Conservation (phyloP, 2,329 filamentous ascomycete genomes). For the Davidsoniella eucalypti region DNA sequence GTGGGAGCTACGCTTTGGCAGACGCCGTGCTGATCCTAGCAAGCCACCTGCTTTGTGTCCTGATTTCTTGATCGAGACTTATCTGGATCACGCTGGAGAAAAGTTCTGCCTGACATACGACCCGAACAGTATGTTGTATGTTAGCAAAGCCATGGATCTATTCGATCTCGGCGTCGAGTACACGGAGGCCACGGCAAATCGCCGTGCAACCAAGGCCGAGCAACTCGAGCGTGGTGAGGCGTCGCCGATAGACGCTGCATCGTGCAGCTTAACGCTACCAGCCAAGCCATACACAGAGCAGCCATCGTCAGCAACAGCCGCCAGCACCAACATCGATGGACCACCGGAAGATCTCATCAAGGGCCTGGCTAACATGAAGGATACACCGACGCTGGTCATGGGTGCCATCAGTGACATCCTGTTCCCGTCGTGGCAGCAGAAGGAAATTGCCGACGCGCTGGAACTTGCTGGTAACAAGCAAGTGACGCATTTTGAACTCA, state of each 20-base stretch:
- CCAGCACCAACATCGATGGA: conserved; percentile 19
- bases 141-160: conserved; percentile 97
- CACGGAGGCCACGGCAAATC: conserved; percentile 43
- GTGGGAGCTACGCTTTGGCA: conserved; percentile 90
- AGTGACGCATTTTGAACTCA: conserved; percentile 79
- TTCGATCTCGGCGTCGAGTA: conserved; percentile 73
- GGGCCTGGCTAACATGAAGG: conserved; percentile 53
- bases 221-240: conserved; percentile 39
- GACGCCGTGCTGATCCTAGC: conserved; percentile 67
- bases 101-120: conserved; percentile 97
- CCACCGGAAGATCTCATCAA: conserved; percentile 66
- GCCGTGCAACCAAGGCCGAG: conserved; percentile 43
- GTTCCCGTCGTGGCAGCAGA: conserved; percentile 96
- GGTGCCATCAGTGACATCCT: conserved; percentile 92
- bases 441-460: conserved; percentile 77
- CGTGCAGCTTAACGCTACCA: conserved; percentile 69
- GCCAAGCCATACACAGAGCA: conserved; percentile 77
- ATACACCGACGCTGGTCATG: conserved; percentile 74
- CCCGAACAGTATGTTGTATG: conserved; percentile 84
- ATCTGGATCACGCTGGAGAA: conserved; percentile 92
- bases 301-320: conserved; percentile 27
- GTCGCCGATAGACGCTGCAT: conserved; percentile 24
- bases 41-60: conserved; percentile 89
- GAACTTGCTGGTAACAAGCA: conserved; percentile 59
- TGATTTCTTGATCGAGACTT: conserved; percentile 95